Evolutionary conservation across 2,329 filamentous ascomycete genomes (phyloP).

Genomic region (Zasmidium cellare): DNA sequence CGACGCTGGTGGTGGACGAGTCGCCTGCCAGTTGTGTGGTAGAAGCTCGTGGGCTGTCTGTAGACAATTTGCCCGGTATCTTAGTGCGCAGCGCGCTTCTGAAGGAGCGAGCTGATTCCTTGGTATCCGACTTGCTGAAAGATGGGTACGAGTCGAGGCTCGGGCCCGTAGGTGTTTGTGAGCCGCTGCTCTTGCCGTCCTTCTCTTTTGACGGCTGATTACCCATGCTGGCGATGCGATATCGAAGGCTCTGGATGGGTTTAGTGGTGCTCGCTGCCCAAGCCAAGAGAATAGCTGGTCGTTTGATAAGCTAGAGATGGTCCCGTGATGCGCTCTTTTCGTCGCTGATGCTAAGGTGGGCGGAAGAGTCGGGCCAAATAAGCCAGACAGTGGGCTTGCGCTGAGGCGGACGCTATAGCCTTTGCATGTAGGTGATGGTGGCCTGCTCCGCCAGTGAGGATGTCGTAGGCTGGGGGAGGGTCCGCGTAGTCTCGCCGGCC

Average conservation of each 20-base stretch:
- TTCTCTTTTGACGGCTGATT: conserved; percentile 67
- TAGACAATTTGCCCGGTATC: conserved; percentile 68
- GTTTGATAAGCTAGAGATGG: conserved; percentile 3
- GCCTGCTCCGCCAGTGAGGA: conserved; percentile 22
- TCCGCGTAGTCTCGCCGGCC: conserved; percentile 18
- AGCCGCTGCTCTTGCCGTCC: conserved; percentile 44
- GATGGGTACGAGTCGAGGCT: conserved; percentile 84
- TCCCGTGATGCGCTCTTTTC: conserved; percentile 6
- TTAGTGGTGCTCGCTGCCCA: neutral
- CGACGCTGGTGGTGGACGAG: conserved; percentile 46
- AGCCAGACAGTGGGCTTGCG: conserved; percentile 46
- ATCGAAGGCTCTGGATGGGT: neutral
- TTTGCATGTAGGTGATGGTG: conserved; percentile 32
- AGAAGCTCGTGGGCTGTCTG: conserved; percentile 80
- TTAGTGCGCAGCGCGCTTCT: conserved; percentile 80
- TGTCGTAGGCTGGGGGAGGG: conserved; percentile 20
- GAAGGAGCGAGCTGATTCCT: conserved; percentile 86
- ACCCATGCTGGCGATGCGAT: conserved; percentile 58
- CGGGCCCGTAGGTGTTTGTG: conserved; percentile 52
- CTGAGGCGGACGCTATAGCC: conserved; percentile 33
- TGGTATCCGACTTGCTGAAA: conserved; percentile 88
- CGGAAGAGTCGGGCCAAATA: conserved; percentile 47
- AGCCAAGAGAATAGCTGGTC: conserved; percentile 3
- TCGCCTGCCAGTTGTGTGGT: conserved; percentile 60
- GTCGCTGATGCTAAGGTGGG: conserved; percentile 41